Evolutionary conservation across 1,284 basidiomycete species (phyloP).

Genomic region (Ustilago hordei): DNA sequence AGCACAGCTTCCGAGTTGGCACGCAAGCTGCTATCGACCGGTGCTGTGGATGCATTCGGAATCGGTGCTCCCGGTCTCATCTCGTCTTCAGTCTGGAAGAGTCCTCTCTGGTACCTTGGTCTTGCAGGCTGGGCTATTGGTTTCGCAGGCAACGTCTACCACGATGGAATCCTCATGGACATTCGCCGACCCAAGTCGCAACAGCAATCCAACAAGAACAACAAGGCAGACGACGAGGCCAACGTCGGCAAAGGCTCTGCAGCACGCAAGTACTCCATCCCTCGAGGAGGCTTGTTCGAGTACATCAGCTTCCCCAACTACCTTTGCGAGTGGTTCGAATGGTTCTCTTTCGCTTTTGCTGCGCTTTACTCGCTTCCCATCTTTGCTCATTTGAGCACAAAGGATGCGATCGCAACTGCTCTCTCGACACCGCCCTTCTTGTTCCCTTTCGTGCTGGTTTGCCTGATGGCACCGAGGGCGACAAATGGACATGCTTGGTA

Average conservation of each 20-base stretch:
- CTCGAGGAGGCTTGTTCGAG: slow-evolving; percentile 81
- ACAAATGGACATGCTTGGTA: slow-evolving; percentile 86
- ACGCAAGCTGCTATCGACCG: slow-evolving; percentile 31
- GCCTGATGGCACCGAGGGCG: slow-evolving; percentile 82
- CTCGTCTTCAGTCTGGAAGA: slow-evolving; percentile 62
- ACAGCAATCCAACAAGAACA: slow-evolving; percentile 2
- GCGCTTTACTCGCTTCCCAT: slow-evolving; percentile 55
- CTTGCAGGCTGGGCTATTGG: slow-evolving; percentile 78
- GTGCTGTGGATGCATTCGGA: slow-evolving; percentile 28
- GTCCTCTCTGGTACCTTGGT: slow-evolving; percentile 75
- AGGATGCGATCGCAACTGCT: slow-evolving; percentile 38
- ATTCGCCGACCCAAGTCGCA: slow-evolving; percentile 68
- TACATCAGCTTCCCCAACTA: slow-evolving; percentile 93
- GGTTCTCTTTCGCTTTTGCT: slow-evolving; percentile 62
- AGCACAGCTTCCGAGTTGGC: slow-evolving; percentile 19
- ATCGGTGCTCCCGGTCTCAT: slow-evolving; percentile 41
- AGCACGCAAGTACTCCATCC: slow-evolving; percentile 80
- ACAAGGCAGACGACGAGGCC: slow-evolving; percentile 18
- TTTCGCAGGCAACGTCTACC: slow-evolving; percentile 81
- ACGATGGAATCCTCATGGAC: slow-evolving; percentile 88
- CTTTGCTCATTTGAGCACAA: slow-evolving; percentile 33
- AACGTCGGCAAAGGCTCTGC: slow-evolving; percentile 55
- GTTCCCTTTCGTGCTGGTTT: slow-evolving; percentile 79
- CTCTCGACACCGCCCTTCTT: slow-evolving; percentile 61
- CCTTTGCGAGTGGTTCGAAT: slow-evolving; percentile 79